These are phyloP conservation scores for Epichloe bromicola DNA, from an alignment of 2,329 filamentous ascomycete genomes.

Conservation along the genomic window DNA sequence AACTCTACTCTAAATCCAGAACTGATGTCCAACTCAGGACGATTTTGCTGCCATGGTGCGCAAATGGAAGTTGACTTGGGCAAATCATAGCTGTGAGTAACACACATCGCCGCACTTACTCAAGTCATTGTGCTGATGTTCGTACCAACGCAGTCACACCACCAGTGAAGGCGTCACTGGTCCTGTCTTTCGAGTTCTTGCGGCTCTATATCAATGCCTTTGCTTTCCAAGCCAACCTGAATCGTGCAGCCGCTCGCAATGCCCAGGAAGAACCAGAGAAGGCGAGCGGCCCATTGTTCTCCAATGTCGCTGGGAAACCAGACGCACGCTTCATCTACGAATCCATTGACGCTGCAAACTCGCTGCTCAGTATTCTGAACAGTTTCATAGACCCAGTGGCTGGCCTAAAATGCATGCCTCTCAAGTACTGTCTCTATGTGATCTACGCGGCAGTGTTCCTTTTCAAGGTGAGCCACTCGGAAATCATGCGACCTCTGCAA, in stretches of 20 bases:
- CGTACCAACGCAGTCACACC: slow-evolving; percentile 34
- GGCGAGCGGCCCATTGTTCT: slow-evolving; percentile 29
- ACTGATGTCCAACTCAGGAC: slow-evolving; percentile 25
- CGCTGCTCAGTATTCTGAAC: slow-evolving; percentile 45
- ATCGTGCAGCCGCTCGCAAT: slow-evolving; percentile 26
- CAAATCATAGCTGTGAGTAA: slow-evolving; percentile 45
- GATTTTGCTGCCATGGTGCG: slow-evolving; percentile 57
- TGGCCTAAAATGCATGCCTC: slow-evolving; percentile 49
- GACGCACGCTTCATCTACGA: slow-evolving; percentile 56
- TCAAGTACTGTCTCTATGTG: slow-evolving; percentile 48
- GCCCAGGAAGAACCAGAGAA: slow-evolving; percentile 23
- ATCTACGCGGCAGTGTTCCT: slow-evolving; percentile 54
- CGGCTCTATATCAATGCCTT: slow-evolving; percentile 64
- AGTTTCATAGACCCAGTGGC: slow-evolving; percentile 44
- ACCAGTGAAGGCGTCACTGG: slow-evolving; percentile 51
- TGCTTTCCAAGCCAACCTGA: slow-evolving; percentile 58
- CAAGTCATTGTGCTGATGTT: not conserved
- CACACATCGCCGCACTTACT: not conserved
- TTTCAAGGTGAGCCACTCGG: slow-evolving; percentile 39
- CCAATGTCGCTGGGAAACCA: slow-evolving; percentile 43
- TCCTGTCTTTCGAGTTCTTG: slow-evolving; percentile 61
- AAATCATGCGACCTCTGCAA: too few species aligned
- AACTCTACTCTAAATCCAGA: not conserved
- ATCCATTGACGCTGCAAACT: slow-evolving; percentile 50
- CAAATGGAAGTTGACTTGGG: slow-evolving; percentile 60